Base-by-base conservation (phyloP, 2,329 filamentous ascomycete genomes). In the Verticillium nubilum region DNA sequence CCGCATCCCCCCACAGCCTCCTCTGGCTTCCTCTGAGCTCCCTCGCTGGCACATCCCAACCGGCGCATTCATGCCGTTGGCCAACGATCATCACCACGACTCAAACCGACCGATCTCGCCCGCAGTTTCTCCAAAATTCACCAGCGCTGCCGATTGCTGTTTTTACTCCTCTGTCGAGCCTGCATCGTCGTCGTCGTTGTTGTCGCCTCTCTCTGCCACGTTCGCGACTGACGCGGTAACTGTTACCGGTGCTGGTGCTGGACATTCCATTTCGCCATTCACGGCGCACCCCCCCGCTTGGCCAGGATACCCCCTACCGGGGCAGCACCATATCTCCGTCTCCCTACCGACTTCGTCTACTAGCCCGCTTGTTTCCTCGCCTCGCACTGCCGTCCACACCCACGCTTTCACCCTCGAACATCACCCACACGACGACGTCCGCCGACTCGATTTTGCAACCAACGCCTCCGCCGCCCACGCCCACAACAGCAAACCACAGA, bases 51-150 rank as follows among this genome's bases (percentile, higher is more conserved):
- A 29, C 25, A n/a, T 19, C 28, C 28, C 28, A 33, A 42, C 27
- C 53, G 47, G 60, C 60, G 58, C 63, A 62, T 64, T 64, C 63
- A 64, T 64, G 63, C 62, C 61, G 61, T 50, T 59, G 57, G 57
- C 60, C 57, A 55, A 62, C 61, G 58, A 63, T n/a, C 33, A 54
- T 25, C 37, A 23, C 37, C 56, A 50, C 42, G 42, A 50, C 42
- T 13, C 42, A 50, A 50, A n/a, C 19, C 42, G 42, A 50, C 42
- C 54, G 54, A 31, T 47, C 56, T 52, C 37, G 23, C 42, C 42
- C n/a, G 25, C 42, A 50, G 42, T 23, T 19, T 50, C 42, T 50
- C 19, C 19, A 6, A 19, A n/a, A 23, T 50, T 19, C 42, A 23
- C 19, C 42, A 23, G 42, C 42, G 42, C n/a, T 25, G 19, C n/a